Conservation (phyloP, 331 rosid genomes). For the Stylosanthes scabra region DNA sequence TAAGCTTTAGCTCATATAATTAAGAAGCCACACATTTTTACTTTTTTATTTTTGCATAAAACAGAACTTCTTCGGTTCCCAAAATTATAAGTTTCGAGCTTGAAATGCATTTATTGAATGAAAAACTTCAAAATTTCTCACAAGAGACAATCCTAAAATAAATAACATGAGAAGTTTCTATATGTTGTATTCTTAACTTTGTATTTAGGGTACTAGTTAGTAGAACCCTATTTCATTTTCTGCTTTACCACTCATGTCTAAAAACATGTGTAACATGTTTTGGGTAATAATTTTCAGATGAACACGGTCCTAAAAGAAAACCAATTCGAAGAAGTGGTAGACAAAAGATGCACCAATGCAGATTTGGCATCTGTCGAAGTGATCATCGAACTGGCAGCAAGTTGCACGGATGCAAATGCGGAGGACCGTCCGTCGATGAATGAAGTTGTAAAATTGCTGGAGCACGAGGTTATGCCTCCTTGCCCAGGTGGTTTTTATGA, state of each 20-base stretch:
- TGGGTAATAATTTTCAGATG: conserved; percentile 54
- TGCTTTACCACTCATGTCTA: not conserved
- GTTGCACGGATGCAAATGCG: conserved; percentile 76
- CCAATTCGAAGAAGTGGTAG: conserved; percentile 64
- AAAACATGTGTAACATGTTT: not conserved
- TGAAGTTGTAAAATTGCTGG: conserved; percentile 75
- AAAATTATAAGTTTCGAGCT: no score
- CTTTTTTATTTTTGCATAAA: not conserved
- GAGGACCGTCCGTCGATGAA: conserved; percentile 78
- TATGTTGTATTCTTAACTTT: no score
- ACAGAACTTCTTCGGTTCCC: no score
- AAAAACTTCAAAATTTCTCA: no score
- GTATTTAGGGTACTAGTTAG: no score
- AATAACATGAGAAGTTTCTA: no score
- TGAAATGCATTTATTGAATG: no score
- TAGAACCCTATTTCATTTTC: not conserved
- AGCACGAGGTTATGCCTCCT: conserved; percentile 84
- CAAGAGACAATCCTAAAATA: no score
- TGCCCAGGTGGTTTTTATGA: conserved; percentile 76
- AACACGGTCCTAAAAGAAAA: conserved; percentile 67
- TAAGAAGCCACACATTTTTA: not conserved
- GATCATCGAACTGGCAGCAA: conserved; percentile 69
- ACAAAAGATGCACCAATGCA: conserved; percentile 64
- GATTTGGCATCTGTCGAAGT: conserved; percentile 72
- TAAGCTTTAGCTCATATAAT: conserved; percentile 39